Evolutionary conservation across 805 yeast genomes (phyloP), one percentile per base, ranked within the genome.

Genomic region (Saccharomyces jurei): DNA sequence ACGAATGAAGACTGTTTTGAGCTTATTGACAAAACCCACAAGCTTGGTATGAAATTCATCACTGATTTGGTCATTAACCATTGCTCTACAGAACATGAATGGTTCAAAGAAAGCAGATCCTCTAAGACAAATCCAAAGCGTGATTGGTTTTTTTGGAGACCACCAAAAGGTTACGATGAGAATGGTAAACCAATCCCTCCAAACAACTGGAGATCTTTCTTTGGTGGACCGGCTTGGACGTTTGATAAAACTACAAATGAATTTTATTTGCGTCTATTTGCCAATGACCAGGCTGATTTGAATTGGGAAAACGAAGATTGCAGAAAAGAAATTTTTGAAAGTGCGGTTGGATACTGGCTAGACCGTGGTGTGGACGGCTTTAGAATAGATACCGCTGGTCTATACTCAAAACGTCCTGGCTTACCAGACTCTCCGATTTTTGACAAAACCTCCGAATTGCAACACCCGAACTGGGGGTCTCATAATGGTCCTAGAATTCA

Each of bases 401-500:
- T 78, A 67, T 79, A 79, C 70, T 75, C 81, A 30, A 81, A 81
- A 68, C 72, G 64, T 22, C 76, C 67, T 54, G 64, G 69, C 1
- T 75, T 72, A 57, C 74, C 71, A 31, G 83, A 81, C 59, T 81
- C 81, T 1, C 81, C 81, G 41, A 66, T 79, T 46, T 66, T 68
- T 25, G 72, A 70, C 66, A 76, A 78, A 27, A 74, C 68, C 52
- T 54, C 60, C 29, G 71, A 71, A 51, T 73, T 59, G 60, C 83
- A 80, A 68, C 74, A 75, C 26, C 67, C 72, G 50, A 61, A 57
- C 30, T 48, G 56, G 4, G 60, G 60, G 53, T 69, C 70, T 53
- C 71, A 68, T 57, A 72, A 76, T 57, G 84, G 84, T 9, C 83
- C 84, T 25, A 65, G 81, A 53, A 78, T 81, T 61, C 84, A 81